A percentile compares a stretch with the other conserved stretches of the same genome.
phyloP scores from a whole-genome alignment of 2,329 filamentous ascomycete genomes.

The Acarospora socialis region DNA sequence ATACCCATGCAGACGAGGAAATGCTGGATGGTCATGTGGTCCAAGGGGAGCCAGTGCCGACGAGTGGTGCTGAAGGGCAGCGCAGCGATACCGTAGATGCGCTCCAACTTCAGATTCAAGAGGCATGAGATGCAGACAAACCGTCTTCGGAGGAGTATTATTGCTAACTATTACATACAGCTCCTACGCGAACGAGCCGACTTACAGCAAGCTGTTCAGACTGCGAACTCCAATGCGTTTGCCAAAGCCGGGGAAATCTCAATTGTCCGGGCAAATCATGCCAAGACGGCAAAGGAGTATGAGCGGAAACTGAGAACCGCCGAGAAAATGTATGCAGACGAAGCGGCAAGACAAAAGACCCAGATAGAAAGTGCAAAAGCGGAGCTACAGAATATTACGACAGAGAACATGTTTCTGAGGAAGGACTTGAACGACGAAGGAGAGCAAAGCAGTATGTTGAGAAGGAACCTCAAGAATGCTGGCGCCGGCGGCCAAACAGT shows the following conservation, averaged over 20 bases:
- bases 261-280: conserved; percentile 45
- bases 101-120: conserved; percentile 2
- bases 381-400: conserved; percentile 42
- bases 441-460: conserved; percentile 30
- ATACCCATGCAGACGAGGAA: no score
- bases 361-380: conserved; percentile 40
- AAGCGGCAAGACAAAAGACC: conserved; percentile 36
- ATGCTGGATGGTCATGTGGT: no score
- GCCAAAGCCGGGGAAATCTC: conserved; percentile 46
- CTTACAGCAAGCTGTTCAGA: conserved; percentile 24
- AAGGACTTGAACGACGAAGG: conserved; percentile 45
- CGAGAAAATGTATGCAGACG: conserved; percentile 40
- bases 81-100: no score
- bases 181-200: conserved; percentile 26
- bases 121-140: conserved; percentile 1
- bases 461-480: conserved; percentile 23
- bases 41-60: no score
- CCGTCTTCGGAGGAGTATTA: conserved; percentile 2
- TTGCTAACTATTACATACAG: no score
- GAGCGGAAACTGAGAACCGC: conserved; percentile 38
- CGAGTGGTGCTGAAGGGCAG: no score
- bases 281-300: conserved; percentile 37
- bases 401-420: conserved; percentile 45
- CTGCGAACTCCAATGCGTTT: conserved; percentile 28
- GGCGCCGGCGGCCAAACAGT: conserved; percentile 2